Evolutionary conservation across 768 basidiomycete genomes (phyloP).

Genomic region (Leccinellum albellum): DNA sequence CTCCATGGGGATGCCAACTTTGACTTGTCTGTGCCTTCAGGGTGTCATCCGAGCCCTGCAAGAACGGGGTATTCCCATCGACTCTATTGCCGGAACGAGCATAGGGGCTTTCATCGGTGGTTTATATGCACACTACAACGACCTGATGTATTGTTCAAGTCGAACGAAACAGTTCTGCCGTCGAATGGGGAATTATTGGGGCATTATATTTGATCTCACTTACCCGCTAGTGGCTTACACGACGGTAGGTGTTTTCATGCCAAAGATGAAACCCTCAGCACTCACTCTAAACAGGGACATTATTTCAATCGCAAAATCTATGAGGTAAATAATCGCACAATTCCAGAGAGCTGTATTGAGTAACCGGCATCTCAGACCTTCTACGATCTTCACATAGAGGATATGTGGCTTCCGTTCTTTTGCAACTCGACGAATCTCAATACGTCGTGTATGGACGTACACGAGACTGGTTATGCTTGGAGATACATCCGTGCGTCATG

Average conservation of each 20-base stretch:
- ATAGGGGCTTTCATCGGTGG: slow-evolving; percentile 93
- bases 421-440: slow-evolving; percentile 98
- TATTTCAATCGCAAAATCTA: slow-evolving; percentile 95
- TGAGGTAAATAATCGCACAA: slow-evolving; percentile 48
- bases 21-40: slow-evolving; percentile 36
- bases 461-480: slow-evolving; percentile 99
- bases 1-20: slow-evolving; percentile 7
- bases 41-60: slow-evolving; percentile 91
- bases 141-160: slow-evolving; percentile 79
- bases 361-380: slow-evolving; percentile 53
- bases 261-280: neutral
- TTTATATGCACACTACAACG: slow-evolving; percentile 91
- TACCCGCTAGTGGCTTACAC: slow-evolving; percentile 77
- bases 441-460: slow-evolving; percentile 94
- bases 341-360: slow-evolving; percentile 5
- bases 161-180: slow-evolving; percentile 89
- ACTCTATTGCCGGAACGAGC: slow-evolving; percentile 91
- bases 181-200: slow-evolving; percentile 92
- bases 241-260: slow-evolving; percentile 42
- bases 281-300: slow-evolving; percentile 59
- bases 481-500: slow-evolving; percentile 68
- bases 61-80: slow-evolving; percentile 90
- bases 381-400: slow-evolving; percentile 91
- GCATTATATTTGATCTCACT: slow-evolving; percentile 87
- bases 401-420: slow-evolving; percentile 99